Conservation (phyloP, 2,329 filamentous ascomycete species). For the Colletotrichum sp. region DNA sequence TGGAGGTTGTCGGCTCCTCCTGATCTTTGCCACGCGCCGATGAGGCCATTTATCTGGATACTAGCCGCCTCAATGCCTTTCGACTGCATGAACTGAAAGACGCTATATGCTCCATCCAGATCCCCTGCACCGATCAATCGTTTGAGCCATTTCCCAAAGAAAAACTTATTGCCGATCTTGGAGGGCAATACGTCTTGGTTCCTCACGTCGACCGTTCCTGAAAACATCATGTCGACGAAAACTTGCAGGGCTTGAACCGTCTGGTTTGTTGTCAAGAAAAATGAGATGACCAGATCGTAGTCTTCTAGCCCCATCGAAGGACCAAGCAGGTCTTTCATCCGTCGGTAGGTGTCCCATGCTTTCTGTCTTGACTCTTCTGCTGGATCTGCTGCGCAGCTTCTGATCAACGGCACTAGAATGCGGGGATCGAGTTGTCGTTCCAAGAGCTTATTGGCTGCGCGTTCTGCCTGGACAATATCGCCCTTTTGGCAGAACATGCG, state of each 20-base stretch:
- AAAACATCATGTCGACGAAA: slow-evolving; percentile 90
- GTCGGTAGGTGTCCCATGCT: slow-evolving; percentile 72
- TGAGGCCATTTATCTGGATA: slow-evolving; percentile 81
- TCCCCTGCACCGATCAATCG: slow-evolving; percentile 77
- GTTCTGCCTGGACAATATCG: slow-evolving; percentile 63
- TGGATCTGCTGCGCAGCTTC: slow-evolving; percentile 62
- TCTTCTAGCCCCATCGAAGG: slow-evolving; percentile 70
- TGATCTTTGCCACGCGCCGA: slow-evolving; percentile 78
- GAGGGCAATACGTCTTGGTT: slow-evolving; percentile 48
- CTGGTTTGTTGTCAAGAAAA: slow-evolving; percentile 71
- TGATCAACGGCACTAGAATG: slow-evolving; percentile 72
- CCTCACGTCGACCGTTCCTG: slow-evolving; percentile 55
- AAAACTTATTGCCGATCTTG: slow-evolving; percentile 72
- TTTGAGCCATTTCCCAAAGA: slow-evolving; percentile 89
- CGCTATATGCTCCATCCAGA: slow-evolving; percentile 72
- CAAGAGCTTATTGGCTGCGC: slow-evolving; percentile 60
- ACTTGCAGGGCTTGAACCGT: slow-evolving; percentile 73
- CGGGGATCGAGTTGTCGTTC: slow-evolving; percentile 55
- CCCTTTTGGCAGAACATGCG: slow-evolving; percentile 66
- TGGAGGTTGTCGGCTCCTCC: slow-evolving; percentile 57
- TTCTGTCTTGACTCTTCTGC: slow-evolving; percentile 51
- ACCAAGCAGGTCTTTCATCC: slow-evolving; percentile 66
- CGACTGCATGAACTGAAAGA: slow-evolving; percentile 77
- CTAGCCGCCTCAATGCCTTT: slow-evolving; percentile 71
- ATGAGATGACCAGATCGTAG: slow-evolving; percentile 76